Base-by-base conservation (phyloP, 768 basidiomycete species). In the Mycena maculata region DNA sequence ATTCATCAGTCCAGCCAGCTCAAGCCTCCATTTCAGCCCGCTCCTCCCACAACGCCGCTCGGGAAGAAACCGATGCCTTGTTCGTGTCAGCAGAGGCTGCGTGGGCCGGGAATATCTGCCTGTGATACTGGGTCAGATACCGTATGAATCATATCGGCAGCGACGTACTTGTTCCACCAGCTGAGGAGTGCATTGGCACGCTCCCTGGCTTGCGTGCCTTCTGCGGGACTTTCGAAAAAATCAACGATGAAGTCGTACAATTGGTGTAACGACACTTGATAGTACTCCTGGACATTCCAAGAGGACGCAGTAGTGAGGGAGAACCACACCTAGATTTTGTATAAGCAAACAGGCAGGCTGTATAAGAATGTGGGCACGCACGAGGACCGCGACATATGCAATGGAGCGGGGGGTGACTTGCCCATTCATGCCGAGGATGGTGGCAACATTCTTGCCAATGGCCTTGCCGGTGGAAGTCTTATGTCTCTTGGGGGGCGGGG, bases 81-180 rank as follows among this genome's bases (percentile, higher is more conserved):
- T 44, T 6, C 41, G 52, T 63, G 18, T 31, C 47, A 10, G 54
- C 55, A 15, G 54, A 47, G 5, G 54, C 38, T 0, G 64, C 49
- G 31, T 58, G 56, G 10, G 18, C n/a, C 12, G 56, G 48, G 33
- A 65, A 65, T 28, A 65, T 45, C 30, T 60, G 27, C 23, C 64
- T 60, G 42, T 12, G 8, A 15, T 10, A 20, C 23, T n/a, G n/a
- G 8, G 33, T 58, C 9, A 54, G 64, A 42, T 0, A 44, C 2
- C n/a, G 12, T 28, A 18, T 7, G 7, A 36, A 8, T 1, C 7
- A 18, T 22, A 5, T 8, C 8, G 13, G 25, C 16, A n/a, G 36
- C 6, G n/a, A 53, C 63, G 49, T n/a, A 65, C 64, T 33, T 20
- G 50, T 65, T 65, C 64, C 64, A 65, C 64, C 64, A 65, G 20